Evolutionary conservation across 768 basidiomycete species (phyloP).

Genomic region (Mycena vulgaris): DNA sequence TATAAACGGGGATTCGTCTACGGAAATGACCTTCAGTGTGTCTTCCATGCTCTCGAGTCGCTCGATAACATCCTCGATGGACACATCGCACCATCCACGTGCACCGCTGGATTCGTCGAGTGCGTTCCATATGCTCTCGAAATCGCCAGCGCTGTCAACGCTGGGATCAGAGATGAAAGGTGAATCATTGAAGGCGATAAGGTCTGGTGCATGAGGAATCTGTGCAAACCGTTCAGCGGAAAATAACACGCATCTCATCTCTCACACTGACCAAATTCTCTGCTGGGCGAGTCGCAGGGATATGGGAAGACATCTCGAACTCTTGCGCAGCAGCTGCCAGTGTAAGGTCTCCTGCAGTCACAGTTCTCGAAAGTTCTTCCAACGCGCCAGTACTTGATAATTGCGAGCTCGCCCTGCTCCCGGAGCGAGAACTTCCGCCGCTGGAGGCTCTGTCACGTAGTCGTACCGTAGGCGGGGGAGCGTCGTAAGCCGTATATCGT

Average conservation of each 20-base stretch:
- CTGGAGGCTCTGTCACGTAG: slow-evolving; percentile 53
- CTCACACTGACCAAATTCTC: slow-evolving; percentile 7
- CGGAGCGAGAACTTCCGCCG: slow-evolving; percentile 53
- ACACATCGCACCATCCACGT: slow-evolving; percentile 80
- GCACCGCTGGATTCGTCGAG: slow-evolving; percentile 57
- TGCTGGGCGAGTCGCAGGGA: neutral
- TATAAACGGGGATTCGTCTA: slow-evolving; percentile 71
- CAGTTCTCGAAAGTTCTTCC: slow-evolving; percentile 43
- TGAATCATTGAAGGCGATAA: slow-evolving; percentile 80
- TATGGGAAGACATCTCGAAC: slow-evolving; percentile 44
- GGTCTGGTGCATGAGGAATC: slow-evolving; percentile 56
- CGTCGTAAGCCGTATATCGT: slow-evolving; percentile 80
- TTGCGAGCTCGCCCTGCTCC: slow-evolving; percentile 43
- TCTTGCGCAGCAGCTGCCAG: slow-evolving; percentile 54
- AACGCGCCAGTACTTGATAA: slow-evolving; percentile 46
- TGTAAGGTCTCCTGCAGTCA: slow-evolving; percentile 63
- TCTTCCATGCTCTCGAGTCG: slow-evolving; percentile 64
- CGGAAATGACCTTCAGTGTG: slow-evolving; percentile 65
- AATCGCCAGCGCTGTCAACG: slow-evolving; percentile 52
- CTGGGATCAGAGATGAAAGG: slow-evolving; percentile 71
- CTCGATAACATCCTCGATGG: slow-evolving; percentile 69
- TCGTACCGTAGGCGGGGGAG: slow-evolving; percentile 68
- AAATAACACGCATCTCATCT: neutral
- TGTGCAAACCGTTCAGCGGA: slow-evolving; percentile 1
- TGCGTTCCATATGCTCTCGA: slow-evolving; percentile 72